These are phyloP conservation scores for Ophiocordyceps robertsii DNA, from an alignment of 2,329 filamentous ascomycete species.

Conservation along the genomic window DNA sequence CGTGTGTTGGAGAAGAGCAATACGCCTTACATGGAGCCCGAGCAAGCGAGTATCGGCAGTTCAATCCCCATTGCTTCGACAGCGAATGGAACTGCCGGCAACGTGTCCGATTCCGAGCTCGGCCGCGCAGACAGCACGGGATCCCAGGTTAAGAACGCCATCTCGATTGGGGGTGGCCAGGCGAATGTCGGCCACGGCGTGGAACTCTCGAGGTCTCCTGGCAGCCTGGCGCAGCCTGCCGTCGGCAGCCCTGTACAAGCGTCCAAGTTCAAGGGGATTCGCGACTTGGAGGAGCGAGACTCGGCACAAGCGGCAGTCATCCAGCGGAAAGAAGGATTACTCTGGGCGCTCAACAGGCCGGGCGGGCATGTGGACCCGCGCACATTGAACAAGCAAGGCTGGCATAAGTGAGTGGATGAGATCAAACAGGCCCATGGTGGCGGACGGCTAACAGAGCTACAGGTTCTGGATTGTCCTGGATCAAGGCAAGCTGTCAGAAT, in stretches of 20 bases:
- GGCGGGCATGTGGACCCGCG: conserved; percentile 92
- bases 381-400: conserved; percentile 90
- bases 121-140: conserved; percentile 62
- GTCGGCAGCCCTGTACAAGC: conserved; percentile 37
- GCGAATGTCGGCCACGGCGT: conserved; percentile 14
- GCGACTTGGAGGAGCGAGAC: conserved; percentile 80
- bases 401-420: conserved; percentile 71
- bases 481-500: conserved; percentile 91
- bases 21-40: conserved; percentile 56
- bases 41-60: conserved; percentile 34
- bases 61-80: conserved; percentile 15
- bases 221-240: conserved; percentile 31
- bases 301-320: conserved; percentile 34
- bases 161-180: conserved; percentile 28
- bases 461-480: conserved; percentile 99
- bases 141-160: conserved; percentile 46
- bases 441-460: conserved; percentile 1
- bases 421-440: background rate
- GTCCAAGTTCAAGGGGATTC: conserved; percentile 75
- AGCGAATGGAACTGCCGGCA: conserved; percentile 31
- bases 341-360: conserved; percentile 89
- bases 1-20: conserved; percentile 81
- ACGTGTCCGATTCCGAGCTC: conserved; percentile 54
- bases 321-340: conserved; percentile 79
- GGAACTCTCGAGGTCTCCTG: conserved; percentile 44